Evolutionary conservation across 768 basidiomycete species (phyloP), one percentile per base, ranked within the genome.

Genomic region (Gloeopeniophorella convolvens): DNA sequence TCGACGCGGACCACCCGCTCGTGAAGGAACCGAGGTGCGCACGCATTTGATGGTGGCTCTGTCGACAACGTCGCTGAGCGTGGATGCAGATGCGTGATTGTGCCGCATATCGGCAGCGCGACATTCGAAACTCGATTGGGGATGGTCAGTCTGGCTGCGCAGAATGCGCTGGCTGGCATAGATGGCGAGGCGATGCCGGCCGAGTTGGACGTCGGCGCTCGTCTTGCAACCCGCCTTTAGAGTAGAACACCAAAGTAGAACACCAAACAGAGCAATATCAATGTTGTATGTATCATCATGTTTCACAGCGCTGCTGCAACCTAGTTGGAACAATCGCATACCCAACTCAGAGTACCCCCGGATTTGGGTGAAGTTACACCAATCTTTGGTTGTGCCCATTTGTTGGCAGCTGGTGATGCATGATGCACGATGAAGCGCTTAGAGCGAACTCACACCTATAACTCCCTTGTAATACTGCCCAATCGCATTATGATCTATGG

Each of bases 21-120:
- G 80, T 95, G 37, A 80, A 77, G 59, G 80, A 89, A 47, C 82
- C 83, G 13, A 78, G 80, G 81, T 91, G 59, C 61, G 68, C 68
- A 26, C 48, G 7, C 7, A 3, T 37, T 44, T 48, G 27, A 18
- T 34, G 5, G 20, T 10, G 27, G 50, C 33, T 42, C 9, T 12
- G 12, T 15, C 20, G 33, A 30, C 55, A 42, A 35, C 33, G 42
- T 26, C 31, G n/a, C 47, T 40, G 16, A 24, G 6, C 18, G 35
- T 20, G 26, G 27, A 16, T 18, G 18, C 60, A 91, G 86, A 63
- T 89, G 85, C 56, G 74, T 85, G 7, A 76, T 95, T 10, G 56
- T 99, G 26, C 95, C 95, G 0, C 95, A 99, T 61, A 83, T 99
- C 43, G 96, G 80, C 16, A 91, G 89, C 56, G 94, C 89, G 3